A percentile compares a stretch with the other conserved stretches of the same genome.
Conservation (phyloP, 495 filamentous ascomycete species). For the Sordaria brevicollis region DNA sequence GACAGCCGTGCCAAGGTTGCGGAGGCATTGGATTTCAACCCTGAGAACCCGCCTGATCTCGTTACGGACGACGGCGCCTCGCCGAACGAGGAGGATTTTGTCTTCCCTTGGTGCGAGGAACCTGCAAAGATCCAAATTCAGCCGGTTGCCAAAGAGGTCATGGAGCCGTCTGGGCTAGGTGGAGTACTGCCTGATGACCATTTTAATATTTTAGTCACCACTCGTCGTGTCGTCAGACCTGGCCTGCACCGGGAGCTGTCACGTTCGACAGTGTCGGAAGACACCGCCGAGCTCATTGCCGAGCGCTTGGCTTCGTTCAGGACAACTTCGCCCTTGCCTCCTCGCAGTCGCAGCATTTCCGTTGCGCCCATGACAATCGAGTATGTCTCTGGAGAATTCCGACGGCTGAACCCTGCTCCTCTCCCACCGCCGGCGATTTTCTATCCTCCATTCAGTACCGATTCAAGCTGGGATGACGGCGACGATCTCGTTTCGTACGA, state of each 20-base stretch:
- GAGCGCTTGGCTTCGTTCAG: conserved; percentile 26
- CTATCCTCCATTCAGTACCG: conserved; percentile 23
- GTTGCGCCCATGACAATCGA: conserved; percentile 20
- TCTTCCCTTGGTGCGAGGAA: conserved; percentile 28
- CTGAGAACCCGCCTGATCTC: conserved; percentile 12
- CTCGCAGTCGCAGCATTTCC: not conserved
- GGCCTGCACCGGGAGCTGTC: not conserved
- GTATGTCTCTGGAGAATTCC: conserved; percentile 21
- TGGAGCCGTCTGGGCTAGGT: conserved; percentile 56
- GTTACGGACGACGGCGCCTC: conserved; percentile 15
- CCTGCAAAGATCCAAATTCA: conserved; percentile 11
- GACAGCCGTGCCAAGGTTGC: conserved; percentile 11
- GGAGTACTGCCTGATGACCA: conserved; percentile 58
- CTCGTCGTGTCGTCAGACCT: conserved; percentile 29
- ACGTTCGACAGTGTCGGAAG: conserved; percentile 10
- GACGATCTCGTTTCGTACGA: conserved; percentile 24
- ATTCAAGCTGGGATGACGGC: conserved; percentile 16
- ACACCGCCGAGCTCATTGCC: conserved; percentile 25
- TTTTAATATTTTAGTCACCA: conserved; percentile 48
- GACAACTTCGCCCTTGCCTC: conserved; percentile 19
- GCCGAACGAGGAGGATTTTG: conserved; percentile 18
- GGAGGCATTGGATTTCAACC: conserved; percentile 6
- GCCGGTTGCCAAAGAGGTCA: conserved; percentile 35
- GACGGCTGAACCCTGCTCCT: conserved; percentile 25
- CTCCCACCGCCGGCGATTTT: conserved; percentile 36